Evolutionary conservation across 345 rosid genomes (phyloP), one percentile per base, ranked within the genome.

Genomic region (Salix brachista): DNA sequence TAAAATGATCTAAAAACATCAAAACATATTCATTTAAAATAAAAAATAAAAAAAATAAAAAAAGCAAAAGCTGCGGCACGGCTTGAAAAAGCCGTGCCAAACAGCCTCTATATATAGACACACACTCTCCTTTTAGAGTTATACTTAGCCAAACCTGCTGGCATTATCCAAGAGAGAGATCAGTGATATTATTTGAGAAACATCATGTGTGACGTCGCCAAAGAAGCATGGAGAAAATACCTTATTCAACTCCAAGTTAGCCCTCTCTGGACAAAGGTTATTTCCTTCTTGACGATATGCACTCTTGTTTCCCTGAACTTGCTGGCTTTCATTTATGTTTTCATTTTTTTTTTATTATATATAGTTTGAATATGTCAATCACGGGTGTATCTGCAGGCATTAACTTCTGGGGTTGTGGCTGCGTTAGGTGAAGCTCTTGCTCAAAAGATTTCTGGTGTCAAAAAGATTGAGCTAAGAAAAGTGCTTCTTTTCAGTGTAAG

Each of bases 241-340:
- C 82, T 95, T 70, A 90, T 91, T 67, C 99, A 93, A 88, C 97
- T 93, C 67, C 94, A 91, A 83, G 86, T 83, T 11, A 89, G 88
- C 81, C 98, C 97, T 81, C 90, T 91, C 44, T 79, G 94, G 82
- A 95, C 98, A 70, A 93, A 93, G 96, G 97, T 90, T n/a, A 67
- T 26, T 25, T 74, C 17, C 9, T 12, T 62, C 56, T 23, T 18
- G 34, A 67, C 71, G 42, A 39, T 1, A 10, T 39, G 42, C 25
- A 65, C 79, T 70, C 69, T 16, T 69, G 5, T 62, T 81, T 72
- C 68, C 36, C 10, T 1, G 42, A n/a, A 23, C 5, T 8, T 34
- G 21, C 23, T 48, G 21, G 2, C 42, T 26, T 75, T 19, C n/a
- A 6, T 34, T 41, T 41, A 41, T 8, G 23, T 48, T 68, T 19